Conservation (phyloP, 140 eudicot species). For the Oenanthe javanica region DNA sequence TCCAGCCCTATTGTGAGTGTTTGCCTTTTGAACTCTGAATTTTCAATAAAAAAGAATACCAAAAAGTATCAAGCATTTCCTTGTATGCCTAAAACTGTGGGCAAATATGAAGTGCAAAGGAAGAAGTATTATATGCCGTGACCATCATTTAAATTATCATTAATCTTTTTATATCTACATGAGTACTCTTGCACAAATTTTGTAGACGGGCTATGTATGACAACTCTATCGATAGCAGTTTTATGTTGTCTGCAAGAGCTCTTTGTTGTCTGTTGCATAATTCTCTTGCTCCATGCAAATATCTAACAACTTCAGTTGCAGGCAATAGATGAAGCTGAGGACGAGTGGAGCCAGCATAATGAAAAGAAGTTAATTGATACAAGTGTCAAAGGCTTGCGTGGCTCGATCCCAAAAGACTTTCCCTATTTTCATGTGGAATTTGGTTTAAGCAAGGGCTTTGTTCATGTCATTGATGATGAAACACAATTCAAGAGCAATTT, state of each 20-base stretch:
- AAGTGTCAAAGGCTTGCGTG: too few species aligned
- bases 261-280: neutral
- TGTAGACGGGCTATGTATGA: neutral
- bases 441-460: too few species aligned
- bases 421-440: too few species aligned
- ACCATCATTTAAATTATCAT: neutral
- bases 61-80: neutral
- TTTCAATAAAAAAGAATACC: neutral
- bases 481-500: too few species aligned
- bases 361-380: slow-evolving; percentile 48
- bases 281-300: neutral
- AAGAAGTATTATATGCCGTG: neutral
- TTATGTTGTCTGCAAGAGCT: neutral
- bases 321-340: slow-evolving; percentile 98
- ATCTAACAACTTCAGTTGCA: slow-evolving; percentile 20
- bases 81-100: neutral
- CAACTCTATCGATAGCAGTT: neutral
- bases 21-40: neutral
- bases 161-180: neutral
- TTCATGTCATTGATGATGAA: too few species aligned
- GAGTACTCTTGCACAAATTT: neutral
- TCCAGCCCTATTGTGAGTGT: neutral
- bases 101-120: neutral
- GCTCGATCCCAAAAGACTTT: too few species aligned
- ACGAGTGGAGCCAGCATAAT: slow-evolving; percentile 96